Evolutionary conservation across 257 asterid species (phyloP).

Genomic region (Nemophila menziesii): DNA sequence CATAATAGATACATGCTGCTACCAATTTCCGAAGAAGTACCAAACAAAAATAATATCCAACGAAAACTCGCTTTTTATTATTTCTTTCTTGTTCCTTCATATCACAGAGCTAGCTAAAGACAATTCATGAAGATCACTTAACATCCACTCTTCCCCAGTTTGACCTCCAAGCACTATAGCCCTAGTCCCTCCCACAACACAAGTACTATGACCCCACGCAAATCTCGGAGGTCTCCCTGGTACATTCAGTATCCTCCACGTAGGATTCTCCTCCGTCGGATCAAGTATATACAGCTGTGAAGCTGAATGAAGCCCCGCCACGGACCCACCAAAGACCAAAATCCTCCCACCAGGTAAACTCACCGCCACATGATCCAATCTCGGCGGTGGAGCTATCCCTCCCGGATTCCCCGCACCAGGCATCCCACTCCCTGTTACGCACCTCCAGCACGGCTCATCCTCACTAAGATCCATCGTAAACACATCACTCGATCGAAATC

Average conservation of each 20-base stretch:
- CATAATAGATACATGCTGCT: not conserved
- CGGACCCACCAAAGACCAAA: slow-evolving; percentile 82
- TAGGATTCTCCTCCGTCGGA: slow-evolving; percentile 92
- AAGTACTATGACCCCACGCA: slow-evolving; percentile 93
- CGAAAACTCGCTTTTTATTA: slow-evolving; percentile 5
- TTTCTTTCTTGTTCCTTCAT: slow-evolving; percentile 2
- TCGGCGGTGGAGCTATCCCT: slow-evolving; percentile 88
- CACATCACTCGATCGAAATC: slow-evolving; percentile 88
- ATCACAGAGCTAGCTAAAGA: slow-evolving; percentile 55
- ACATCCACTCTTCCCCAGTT: slow-evolving; percentile 97
- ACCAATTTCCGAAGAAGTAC: slow-evolving; percentile 2
- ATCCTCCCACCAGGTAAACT: slow-evolving; percentile 88
- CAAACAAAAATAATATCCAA: not conserved
- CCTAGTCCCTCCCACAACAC: slow-evolving; percentile 88
- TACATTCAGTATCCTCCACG: slow-evolving; percentile 86
- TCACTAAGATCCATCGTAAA: slow-evolving; percentile 90
- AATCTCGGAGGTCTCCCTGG: slow-evolving; percentile 82
- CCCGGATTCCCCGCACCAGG: slow-evolving; percentile 96
- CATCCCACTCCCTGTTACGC: slow-evolving; percentile 85
- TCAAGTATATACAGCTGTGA: slow-evolving; percentile 87
- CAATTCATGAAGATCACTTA: slow-evolving; percentile 74
- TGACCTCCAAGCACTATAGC: slow-evolving; percentile 90
- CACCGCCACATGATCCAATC: slow-evolving; percentile 93
- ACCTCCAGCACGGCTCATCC: slow-evolving; percentile 85
- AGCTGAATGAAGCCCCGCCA: slow-evolving; percentile 95